Evolutionary conservation across 2,329 filamentous ascomycete species (phyloP).

Genomic region (Trichoderma atrobrunneum): DNA sequence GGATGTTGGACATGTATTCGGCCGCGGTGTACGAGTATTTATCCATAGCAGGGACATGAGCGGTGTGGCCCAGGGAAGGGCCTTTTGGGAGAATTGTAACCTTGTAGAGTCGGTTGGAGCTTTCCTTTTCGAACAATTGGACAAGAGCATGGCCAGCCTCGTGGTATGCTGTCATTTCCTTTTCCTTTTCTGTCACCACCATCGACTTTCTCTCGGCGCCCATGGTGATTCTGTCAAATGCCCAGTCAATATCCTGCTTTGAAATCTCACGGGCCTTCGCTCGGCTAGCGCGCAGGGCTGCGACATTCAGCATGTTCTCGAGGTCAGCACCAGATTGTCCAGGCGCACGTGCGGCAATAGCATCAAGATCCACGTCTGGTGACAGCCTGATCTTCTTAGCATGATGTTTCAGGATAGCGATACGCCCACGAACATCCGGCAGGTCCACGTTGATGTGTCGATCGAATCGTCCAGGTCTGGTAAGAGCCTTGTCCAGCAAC

Average conservation of each 20-base stretch:
- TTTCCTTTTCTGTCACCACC: constrained; percentile 89
- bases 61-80: constrained; percentile 79
- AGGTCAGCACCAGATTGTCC: constrained; percentile 94
- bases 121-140: constrained; percentile 71
- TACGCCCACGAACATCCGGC: constrained; percentile 87
- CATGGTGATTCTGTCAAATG: constrained; percentile 97
- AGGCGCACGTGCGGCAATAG: constrained; percentile 81
- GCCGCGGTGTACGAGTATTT: constrained; percentile 84
- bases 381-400: constrained; percentile 84
- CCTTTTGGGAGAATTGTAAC: constrained; percentile 95
- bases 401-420: constrained; percentile 91
- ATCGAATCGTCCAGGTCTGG: constrained; percentile 91
- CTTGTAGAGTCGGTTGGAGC: constrained; percentile 82
- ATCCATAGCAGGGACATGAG: constrained; percentile 85
- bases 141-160: constrained; percentile 95
- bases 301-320: constrained; percentile 95
- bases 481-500: constrained; percentile 89
- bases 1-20: constrained; percentile 78
- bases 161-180: constrained; percentile 91
- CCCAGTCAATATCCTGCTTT: constrained; percentile 88
- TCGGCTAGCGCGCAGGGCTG: constrained; percentile 90
- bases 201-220: constrained; percentile 88
- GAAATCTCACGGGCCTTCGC: constrained; percentile 72
- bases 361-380: constrained; percentile 75
- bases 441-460: constrained; percentile 85